Evolutionary conservation across 1,284 basidiomycete genomes (phyloP).

Genomic region (Wolfiporia cocos): DNA sequence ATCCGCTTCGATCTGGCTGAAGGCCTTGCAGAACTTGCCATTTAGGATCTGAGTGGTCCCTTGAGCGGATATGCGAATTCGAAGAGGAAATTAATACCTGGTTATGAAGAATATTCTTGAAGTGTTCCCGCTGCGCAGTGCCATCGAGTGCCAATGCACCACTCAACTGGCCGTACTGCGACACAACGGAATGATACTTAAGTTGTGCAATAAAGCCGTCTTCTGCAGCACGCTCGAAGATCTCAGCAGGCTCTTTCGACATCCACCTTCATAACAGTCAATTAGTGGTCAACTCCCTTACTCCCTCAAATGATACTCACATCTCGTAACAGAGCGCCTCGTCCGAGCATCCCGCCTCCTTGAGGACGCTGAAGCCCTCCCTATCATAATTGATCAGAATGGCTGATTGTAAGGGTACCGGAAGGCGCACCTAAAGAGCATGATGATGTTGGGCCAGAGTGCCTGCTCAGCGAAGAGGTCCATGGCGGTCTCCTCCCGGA

Average conservation of each 20-base stretch:
- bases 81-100: too few relatives aligned
- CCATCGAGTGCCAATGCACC: constrained; percentile 55
- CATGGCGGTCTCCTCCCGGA: constrained; percentile 60
- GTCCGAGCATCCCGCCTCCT: constrained; percentile 62
- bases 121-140: constrained; percentile 39
- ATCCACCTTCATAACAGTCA: constrained; percentile 45
- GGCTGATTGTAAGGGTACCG: too few relatives aligned
- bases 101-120: constrained; percentile 53
- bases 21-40: constrained; percentile 52
- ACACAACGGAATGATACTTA: constrained; percentile 56
- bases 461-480: constrained; percentile 63
- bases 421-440: constrained; percentile 50
- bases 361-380: constrained; percentile 55
- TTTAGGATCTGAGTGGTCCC: constrained; percentile 50
- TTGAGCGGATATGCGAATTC: too few relatives aligned
- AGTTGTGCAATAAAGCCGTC: constrained; percentile 57
- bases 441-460: constrained; percentile 63
- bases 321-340: constrained; percentile 65
- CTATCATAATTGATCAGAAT: too few relatives aligned
- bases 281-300: too few relatives aligned
- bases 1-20: constrained; percentile 49
- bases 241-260: constrained; percentile 69
- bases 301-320: constrained; percentile 30
- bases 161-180: constrained; percentile 57
- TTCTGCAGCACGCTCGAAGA: constrained; percentile 62